Percentiles rank a stretch among this genome's conserved stretches.
phyloP scores from a whole-genome alignment of 2,329 filamentous ascomycete species.

The Talaromyces atroroseus region DNA sequence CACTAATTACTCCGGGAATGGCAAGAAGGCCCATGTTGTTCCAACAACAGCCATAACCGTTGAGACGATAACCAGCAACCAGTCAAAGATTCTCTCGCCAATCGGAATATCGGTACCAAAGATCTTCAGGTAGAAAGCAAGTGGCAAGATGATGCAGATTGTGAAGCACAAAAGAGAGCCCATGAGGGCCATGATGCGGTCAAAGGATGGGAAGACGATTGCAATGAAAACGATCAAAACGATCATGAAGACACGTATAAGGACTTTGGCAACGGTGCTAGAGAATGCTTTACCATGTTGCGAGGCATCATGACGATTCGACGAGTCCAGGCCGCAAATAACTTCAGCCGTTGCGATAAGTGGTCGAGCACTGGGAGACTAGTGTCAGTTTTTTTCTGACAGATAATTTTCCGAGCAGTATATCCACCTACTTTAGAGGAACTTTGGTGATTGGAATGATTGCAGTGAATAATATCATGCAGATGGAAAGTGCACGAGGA shows the following conservation, averaged over 20 bases:
- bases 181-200: constrained; percentile 86
- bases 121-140: constrained; percentile 85
- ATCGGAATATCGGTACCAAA: constrained; percentile 67
- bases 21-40: constrained; percentile 83
- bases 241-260: constrained; percentile 61
- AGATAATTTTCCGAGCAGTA: not conserved
- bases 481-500: constrained; percentile 64
- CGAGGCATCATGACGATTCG: constrained; percentile 29
- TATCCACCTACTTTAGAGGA: constrained; percentile 62
- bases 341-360: constrained; percentile 83
- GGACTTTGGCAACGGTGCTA: constrained; percentile 53
- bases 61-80: constrained; percentile 64
- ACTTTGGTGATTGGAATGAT: constrained; percentile 95
- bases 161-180: constrained; percentile 87
- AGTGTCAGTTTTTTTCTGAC: constrained; percentile 18
- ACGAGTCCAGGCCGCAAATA: constrained; percentile 64
- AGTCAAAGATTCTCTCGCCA: constrained; percentile 62
- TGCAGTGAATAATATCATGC: constrained; percentile 80
- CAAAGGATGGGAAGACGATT: constrained; percentile 69
- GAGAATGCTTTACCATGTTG: constrained; percentile 22
- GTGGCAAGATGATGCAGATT: constrained; percentile 85
- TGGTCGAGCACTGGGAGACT: constrained; percentile 59
- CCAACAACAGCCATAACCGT: constrained; percentile 66
- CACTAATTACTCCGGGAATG: constrained; percentile 28
- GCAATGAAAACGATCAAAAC: constrained; percentile 71